Conservation (phyloP, 805 yeast genomes). For the Suhomyces emberorum region DNA sequence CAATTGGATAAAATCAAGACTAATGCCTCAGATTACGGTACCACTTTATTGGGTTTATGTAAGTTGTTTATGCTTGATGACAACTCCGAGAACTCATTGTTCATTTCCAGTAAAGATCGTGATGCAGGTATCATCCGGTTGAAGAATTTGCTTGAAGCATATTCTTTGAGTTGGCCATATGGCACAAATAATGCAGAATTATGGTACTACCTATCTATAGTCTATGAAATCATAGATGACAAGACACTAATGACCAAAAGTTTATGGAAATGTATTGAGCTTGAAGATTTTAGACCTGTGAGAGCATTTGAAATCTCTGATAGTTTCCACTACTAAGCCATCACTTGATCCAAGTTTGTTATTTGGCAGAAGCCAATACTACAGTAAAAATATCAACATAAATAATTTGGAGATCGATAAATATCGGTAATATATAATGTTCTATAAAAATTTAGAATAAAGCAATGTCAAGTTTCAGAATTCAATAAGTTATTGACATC, state of each 20-base stretch:
- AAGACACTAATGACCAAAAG: constrained; percentile 44
- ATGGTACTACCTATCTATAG: constrained; percentile 64
- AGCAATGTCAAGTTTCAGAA: too few relatives aligned
- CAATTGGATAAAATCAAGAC: constrained; percentile 21
- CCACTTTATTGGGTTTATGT: constrained; percentile 55
- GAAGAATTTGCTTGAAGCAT: constrained; percentile 42
- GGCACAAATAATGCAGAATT: constrained; percentile 51
- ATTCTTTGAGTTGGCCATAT: constrained; percentile 36
- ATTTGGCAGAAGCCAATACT: too few relatives aligned
- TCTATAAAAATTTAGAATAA: too few relatives aligned
- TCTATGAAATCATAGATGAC: constrained; percentile 60
- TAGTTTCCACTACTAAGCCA: constrained; percentile 16
- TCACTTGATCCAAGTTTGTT: too few relatives aligned
- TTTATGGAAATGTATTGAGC: constrained; percentile 61
- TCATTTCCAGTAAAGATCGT: constrained; percentile 53
- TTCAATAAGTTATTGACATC: too few relatives aligned
- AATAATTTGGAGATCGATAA: too few relatives aligned
- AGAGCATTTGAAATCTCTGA: constrained; percentile 34
- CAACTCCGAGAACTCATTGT: constrained; percentile 30
- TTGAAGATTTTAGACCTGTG: constrained; percentile 62
- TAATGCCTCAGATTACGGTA: constrained; percentile 39
- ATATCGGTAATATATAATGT: too few relatives aligned
- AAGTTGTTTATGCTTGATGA: constrained; percentile 46
- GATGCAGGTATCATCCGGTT: constrained; percentile 60
- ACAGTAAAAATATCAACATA: too few relatives aligned